Conservation (phyloP, 2,329 filamentous ascomycete genomes). For the Pseudocercospora musae region DNA sequence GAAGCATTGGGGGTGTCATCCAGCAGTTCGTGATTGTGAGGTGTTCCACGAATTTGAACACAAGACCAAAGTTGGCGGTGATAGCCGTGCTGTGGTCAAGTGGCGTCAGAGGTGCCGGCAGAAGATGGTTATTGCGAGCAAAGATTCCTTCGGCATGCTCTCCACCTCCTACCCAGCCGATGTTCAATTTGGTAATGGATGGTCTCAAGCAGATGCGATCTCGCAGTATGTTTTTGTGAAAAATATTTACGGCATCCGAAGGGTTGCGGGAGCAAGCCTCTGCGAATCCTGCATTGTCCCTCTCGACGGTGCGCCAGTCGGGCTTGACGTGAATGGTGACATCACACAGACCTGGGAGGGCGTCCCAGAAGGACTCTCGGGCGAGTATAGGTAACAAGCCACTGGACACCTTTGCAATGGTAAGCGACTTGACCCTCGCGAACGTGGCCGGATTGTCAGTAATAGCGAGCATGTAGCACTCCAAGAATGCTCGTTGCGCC, state of each 20-base stretch:
- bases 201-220: conserved; percentile 41
- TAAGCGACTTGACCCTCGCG: conserved; percentile 55
- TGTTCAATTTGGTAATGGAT: conserved; percentile 57
- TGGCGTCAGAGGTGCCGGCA: conserved; percentile 57
- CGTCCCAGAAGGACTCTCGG: conserved; percentile 60
- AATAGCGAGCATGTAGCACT: conserved; percentile 63
- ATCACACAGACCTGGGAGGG: conserved; percentile 53
- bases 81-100: conserved; percentile 22
- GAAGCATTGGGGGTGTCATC: conserved; percentile 58
- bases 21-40: conserved; percentile 68
- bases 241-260: conserved; percentile 49
- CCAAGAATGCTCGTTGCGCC: conserved; percentile 66
- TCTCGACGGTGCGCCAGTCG: conserved; percentile 61
- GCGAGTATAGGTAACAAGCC: conserved; percentile 56
- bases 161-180: conserved; percentile 67
- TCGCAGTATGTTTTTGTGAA: conserved; percentile 50
- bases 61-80: conserved; percentile 17
- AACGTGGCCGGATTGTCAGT: conserved; percentile 59
- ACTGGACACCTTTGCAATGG: conserved; percentile 63
- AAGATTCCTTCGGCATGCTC: conserved; percentile 62
- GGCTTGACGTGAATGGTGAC: conserved; percentile 62
- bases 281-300: conserved; percentile 51
- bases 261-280: conserved; percentile 52
- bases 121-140: conserved; percentile 59
- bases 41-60: conserved; percentile 56